Evolutionary conservation across 2,329 filamentous ascomycete genomes (phyloP), one percentile per base, ranked within the genome.

Genomic region (Paramyrothecium sp.): DNA sequence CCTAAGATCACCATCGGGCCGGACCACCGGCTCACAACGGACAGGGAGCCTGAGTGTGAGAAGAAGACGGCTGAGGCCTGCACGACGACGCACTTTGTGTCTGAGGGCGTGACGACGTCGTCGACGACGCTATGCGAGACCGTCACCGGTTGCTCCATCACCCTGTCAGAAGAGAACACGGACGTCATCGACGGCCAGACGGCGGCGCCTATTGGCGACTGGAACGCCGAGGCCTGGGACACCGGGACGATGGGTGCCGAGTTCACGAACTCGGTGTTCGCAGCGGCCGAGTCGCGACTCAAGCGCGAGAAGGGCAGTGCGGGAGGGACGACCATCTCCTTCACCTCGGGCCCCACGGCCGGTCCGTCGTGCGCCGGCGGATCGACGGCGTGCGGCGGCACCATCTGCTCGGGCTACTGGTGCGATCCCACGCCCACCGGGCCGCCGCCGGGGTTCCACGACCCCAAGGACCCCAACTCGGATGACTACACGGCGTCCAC

Each of bases 391-490:
- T 67, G 63, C 54, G 65, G 64, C 30, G 63, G 65, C 21, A 54
- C 30, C n/a, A 7, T 67, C 21, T 67, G 63, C 57, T 49, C 58
- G 1, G 64, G 65, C 2, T 67, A 61, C 55, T 67, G 54, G 56
- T 66, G 63, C 59, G 51, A 10, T 7, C 57, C 63, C 3, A 50
- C 22, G 7, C 64, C 63, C 17, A 60, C 56, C n/a, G 54, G 57
- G 21, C 12, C 34, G n/a, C 63, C 63, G 7, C 59, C 62, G 12
- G 60, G 46, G 1, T 58, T 57, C 50, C 60, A 60, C 3, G 64
- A 66, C 55, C 63, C 64, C 48, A 61, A 64, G 49, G 61, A 64
- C 52, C 63, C 64, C 8, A 58, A 54, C 44, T 55, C 54, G 3
- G 44, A 26, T 5, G 54, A 44, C 26, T 51, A 50, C 20, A 2